These are phyloP conservation scores for Aspergillus tamarii DNA, from an alignment of 2,329 filamentous ascomycete genomes.

Conservation along the genomic window DNA sequence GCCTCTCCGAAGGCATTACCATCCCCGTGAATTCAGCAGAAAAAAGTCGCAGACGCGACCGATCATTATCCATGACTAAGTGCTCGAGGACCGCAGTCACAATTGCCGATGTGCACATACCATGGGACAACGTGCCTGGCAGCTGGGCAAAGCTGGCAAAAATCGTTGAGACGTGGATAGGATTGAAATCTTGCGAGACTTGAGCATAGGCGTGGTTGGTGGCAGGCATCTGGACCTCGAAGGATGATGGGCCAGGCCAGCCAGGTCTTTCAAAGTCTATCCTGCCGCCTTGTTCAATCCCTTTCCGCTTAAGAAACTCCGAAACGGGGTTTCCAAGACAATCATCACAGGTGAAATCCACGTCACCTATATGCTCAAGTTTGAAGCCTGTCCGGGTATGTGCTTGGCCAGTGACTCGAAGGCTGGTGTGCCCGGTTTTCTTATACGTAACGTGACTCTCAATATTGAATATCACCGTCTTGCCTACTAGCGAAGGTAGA, in stretches of 20 bases:
- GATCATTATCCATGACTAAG: constrained; percentile 88
- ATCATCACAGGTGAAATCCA: constrained; percentile 13
- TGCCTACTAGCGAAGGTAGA: constrained; percentile 13
- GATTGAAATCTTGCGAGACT: constrained; percentile 95
- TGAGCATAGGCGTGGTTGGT: constrained; percentile 95
- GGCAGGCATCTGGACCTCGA: constrained; percentile 82
- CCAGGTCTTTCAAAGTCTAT: constrained; percentile 11
- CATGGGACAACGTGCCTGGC: constrained; percentile 92
- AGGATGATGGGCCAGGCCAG: constrained; percentile 27
- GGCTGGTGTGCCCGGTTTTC: background rate
- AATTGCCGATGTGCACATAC: constrained; percentile 96
- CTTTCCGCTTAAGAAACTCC: constrained; percentile 22
- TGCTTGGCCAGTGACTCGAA: constrained; percentile 18
- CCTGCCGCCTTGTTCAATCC: background rate
- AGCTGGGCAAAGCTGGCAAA: constrained; percentile 95
- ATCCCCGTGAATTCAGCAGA: constrained; percentile 90
- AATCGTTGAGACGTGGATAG: constrained; percentile 92
- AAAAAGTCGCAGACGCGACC: constrained; percentile 91
- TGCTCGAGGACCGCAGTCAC: constrained; percentile 90
- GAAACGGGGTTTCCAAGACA: constrained; percentile 22
- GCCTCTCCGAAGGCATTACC: constrained; percentile 91
- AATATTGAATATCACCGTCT: constrained; percentile 14
- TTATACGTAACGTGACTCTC: constrained; percentile 13
- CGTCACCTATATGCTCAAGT: constrained; percentile 5
- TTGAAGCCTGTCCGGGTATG: background rate